phyloP scores from a whole-genome alignment of 2,329 filamentous ascomycete genomes.

The Apiospora phragmitis region DNA sequence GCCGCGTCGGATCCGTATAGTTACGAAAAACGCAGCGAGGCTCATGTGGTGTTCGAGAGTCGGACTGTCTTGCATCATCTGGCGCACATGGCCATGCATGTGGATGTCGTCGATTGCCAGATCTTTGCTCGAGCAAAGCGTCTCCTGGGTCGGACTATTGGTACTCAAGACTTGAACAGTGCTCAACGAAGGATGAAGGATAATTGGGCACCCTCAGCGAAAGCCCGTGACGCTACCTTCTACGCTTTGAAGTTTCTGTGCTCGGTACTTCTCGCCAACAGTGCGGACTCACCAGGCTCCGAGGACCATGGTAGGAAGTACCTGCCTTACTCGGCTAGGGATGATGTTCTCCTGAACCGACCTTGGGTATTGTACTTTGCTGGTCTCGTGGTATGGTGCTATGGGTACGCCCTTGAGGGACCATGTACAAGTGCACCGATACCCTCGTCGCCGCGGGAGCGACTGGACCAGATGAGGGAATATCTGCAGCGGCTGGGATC shows the following conservation, averaged over 20 bases:
- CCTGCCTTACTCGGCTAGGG: conserved; percentile 73
- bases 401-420: conserved; percentile 88
- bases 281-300: conserved; percentile 38
- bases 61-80: conserved; percentile 88
- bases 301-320: conserved; percentile 39
- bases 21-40: conserved; percentile 63
- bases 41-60: conserved; percentile 74
- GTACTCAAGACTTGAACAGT: conserved; percentile 74
- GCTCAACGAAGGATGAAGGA: conserved; percentile 85
- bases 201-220: conserved; percentile 83
- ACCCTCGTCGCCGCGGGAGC: conserved; percentile 62
- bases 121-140: conserved; percentile 89
- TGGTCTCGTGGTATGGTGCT: conserved; percentile 89
- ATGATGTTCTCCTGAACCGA: conserved; percentile 87
- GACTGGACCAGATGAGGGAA: conserved; percentile 74
- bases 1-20: conserved; percentile 54
- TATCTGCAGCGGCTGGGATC: conserved; percentile 75
- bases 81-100: conserved; percentile 97
- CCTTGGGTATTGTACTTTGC: conserved; percentile 97
- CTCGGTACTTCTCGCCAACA: conserved; percentile 73
- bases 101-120: conserved; percentile 96
- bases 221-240: conserved; percentile 86
- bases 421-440: conserved; percentile 56
- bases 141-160: conserved; percentile 82
- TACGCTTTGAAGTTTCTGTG: conserved; percentile 88